Evolutionary conservation across 805 yeast species (phyloP).

Genomic region (Ogataea ramenticola): DNA sequence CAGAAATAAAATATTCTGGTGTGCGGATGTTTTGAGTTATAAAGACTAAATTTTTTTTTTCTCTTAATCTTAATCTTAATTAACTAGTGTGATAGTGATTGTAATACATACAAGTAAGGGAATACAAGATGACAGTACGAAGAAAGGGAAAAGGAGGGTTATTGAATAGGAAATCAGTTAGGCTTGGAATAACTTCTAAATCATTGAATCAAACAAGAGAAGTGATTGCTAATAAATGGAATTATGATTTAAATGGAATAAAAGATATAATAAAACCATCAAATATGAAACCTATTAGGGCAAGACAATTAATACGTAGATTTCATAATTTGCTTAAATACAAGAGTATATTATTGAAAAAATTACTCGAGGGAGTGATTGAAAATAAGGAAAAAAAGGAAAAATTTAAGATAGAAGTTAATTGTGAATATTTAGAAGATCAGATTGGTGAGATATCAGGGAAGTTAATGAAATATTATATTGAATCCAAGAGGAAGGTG

Average conservation of each 20-base stretch:
- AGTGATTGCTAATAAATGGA: neutral
- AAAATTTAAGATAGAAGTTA: neutral
- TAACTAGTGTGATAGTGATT: too few relatives aligned
- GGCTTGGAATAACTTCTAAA: conserved; percentile 28
- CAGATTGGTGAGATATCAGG: conserved; percentile 3
- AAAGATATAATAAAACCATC: conserved; percentile 27
- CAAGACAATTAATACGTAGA: conserved; percentile 69
- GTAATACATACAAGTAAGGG: neutral
- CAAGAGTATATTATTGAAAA: conserved; percentile 31
- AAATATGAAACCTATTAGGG: conserved; percentile 56
- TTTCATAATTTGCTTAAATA: conserved; percentile 67
- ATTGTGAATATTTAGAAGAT: conserved; percentile 1
- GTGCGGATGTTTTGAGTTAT: too few relatives aligned
- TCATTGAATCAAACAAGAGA: neutral
- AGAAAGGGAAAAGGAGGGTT: conserved; percentile 14
- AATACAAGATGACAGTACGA: neutral
- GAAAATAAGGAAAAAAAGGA: neutral
- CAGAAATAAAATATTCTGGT: too few relatives aligned
- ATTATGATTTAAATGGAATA: neutral
- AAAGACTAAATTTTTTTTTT: too few relatives aligned
- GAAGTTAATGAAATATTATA: conserved; percentile 5
- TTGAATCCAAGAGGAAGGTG: conserved; percentile 3
- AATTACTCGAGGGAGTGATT: neutral
- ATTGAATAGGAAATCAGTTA: conserved; percentile 22
- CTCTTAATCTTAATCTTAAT: too few relatives aligned